A percentile compares a stretch with the other conserved stretches of the same genome.
Evolutionary conservation across 805 yeast species (phyloP).

Genomic region (Ogataea paradorogensis): DNA sequence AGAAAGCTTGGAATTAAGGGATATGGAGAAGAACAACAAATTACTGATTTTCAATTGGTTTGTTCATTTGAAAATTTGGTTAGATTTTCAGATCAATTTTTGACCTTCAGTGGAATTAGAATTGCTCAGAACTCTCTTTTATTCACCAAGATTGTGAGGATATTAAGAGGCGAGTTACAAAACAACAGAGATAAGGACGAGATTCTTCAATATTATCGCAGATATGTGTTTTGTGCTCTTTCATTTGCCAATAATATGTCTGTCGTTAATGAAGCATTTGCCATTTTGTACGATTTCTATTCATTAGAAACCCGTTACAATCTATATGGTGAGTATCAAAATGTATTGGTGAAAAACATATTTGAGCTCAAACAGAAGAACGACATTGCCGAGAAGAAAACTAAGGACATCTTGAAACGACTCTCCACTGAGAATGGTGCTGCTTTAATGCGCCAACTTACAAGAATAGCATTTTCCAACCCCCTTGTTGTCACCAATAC

Average conservation of each 20-base stretch:
- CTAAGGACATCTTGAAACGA: slow-evolving; percentile 75
- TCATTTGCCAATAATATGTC: slow-evolving; percentile 54
- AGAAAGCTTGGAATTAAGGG: slow-evolving; percentile 2
- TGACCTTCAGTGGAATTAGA: slow-evolving; percentile 54
- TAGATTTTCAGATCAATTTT: slow-evolving; percentile 37
- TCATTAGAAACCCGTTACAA: slow-evolving; percentile 66
- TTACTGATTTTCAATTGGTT: slow-evolving; percentile 35
- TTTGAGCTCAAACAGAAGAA: slow-evolving; percentile 56
- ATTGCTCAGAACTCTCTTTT: slow-evolving; percentile 48
- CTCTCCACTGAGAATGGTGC: slow-evolving; percentile 76
- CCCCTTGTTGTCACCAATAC: slow-evolving; percentile 77
- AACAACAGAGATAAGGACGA: slow-evolving; percentile 19
- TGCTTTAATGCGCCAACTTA: slow-evolving; percentile 68
- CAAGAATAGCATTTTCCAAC: slow-evolving; percentile 68
- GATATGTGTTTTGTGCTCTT: slow-evolving; percentile 63
- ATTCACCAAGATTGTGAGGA: slow-evolving; percentile 57
- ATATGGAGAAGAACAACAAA: slow-evolving; percentile 24
- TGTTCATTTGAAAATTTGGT: slow-evolving; percentile 43
- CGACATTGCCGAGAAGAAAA: slow-evolving; percentile 69
- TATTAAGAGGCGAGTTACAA: slow-evolving; percentile 44
- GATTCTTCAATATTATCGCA: slow-evolving; percentile 65
- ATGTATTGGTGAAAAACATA: slow-evolving; percentile 53
- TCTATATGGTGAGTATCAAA: slow-evolving; percentile 75
- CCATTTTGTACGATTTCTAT: slow-evolving; percentile 45
- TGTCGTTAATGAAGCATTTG: slow-evolving; percentile 57